Percentiles rank a stretch among this genome's conserved stretches.
phyloP scores from a whole-genome alignment of 2,329 filamentous ascomycete species.

The Botrytis tulipae region DNA sequence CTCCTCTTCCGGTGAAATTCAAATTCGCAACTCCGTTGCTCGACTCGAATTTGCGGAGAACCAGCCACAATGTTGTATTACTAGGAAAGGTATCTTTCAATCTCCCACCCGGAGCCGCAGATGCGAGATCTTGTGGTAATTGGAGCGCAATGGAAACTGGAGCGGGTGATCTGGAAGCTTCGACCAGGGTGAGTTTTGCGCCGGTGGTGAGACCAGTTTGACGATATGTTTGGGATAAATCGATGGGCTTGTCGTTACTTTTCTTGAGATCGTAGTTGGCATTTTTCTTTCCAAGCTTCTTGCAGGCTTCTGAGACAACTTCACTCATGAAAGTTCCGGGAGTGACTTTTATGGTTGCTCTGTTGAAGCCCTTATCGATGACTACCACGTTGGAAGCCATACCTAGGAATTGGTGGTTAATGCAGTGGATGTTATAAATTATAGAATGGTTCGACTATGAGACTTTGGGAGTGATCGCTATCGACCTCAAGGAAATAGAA shows the following conservation, averaged over 20 bases:
- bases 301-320: conserved; percentile 82
- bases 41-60: conserved; percentile 87
- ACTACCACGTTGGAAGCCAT: conserved; percentile 92
- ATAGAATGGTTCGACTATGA: not conserved
- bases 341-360: conserved; percentile 78
- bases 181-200: conserved; percentile 88
- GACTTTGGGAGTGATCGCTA: not conserved
- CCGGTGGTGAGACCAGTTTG: conserved; percentile 79
- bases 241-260: conserved; percentile 79
- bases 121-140: conserved; percentile 69
- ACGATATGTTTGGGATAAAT: conserved; percentile 80
- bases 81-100: conserved; percentile 84
- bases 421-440: not conserved
- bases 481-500: not conserved
- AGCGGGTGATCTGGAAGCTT: conserved; percentile 79
- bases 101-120: conserved; percentile 61
- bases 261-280: conserved; percentile 80
- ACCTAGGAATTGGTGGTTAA: conserved; percentile 16
- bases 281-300: conserved; percentile 61
- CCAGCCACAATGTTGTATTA: conserved; percentile 83
- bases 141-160: conserved; percentile 88
- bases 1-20: conserved; percentile 81
- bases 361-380: conserved; percentile 74
- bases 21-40: conserved; percentile 54
- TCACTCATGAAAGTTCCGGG: conserved; percentile 80